Evolutionary conservation across 73 alveolate species (phyloP), one percentile per base, ranked within the genome.

Genomic region (Paramecium tetraurelia): DNA sequence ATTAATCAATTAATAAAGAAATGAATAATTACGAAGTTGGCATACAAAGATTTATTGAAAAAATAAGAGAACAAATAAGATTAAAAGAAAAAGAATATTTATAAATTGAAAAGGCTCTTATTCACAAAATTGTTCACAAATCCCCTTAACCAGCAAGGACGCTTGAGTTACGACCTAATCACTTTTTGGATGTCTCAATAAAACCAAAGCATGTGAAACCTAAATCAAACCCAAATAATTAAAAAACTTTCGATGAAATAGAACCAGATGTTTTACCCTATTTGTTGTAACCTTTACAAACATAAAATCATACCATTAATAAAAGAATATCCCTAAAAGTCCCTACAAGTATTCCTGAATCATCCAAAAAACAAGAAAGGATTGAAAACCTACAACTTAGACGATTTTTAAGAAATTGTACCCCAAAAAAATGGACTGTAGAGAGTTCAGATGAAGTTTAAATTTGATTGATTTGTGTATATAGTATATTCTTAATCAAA

Each of bases 121-220:
- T 63, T 12, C 84, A 27, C 27, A 63, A 63, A 63, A 63, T 63
- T 22, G 84, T 63, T 63, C 84, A 63, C 14, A 63, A 63, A 63
- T 63, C 84, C 24, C 84, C 84, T 6, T 33, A 63, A 63, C 84
- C 84, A 63, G 84, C 84, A 63, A 63, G 84, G 9, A 63, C 84
- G 0, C 53, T 63, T 63, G 84, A 63, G 1, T 63, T 63, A 27
- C 27, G 84, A 63, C 50, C 41, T 12, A 63, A 63, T 63, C 22
- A 63, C 29, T 63, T 63, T 18, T 20, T 63, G 5, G 84, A 63
- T 63, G 84, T 63, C 5, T 63, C 41, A 20, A 27, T 31, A 6
- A 63, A 63, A 24, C 41, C 41, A 0, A 27, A 63, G 24, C 84
- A 63, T 63, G 12, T 63, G 1, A 63, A 63, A 63, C 84, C 84